Percentiles rank a stretch among this genome's conserved stretches.
phyloP scores from a whole-genome alignment of 768 basidiomycete species.

The Crepidotus variabilis region DNA sequence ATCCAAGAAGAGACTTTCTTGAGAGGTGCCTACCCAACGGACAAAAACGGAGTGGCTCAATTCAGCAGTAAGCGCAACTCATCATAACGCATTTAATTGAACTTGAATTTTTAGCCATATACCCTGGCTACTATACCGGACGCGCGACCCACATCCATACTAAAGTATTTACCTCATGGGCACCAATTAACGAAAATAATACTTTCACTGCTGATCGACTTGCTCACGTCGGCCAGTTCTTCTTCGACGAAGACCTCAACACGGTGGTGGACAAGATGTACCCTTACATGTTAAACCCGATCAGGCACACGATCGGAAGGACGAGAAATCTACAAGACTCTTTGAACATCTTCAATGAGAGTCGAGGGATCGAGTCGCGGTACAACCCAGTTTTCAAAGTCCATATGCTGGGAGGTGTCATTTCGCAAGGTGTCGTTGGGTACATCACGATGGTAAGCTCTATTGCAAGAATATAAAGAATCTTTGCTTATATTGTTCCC shows the following conservation, averaged over 20 bases:
- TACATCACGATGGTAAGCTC: conserved; percentile 52
- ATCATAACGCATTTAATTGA: not conserved
- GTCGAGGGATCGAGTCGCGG: conserved; percentile 41
- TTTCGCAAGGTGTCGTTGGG: conserved; percentile 45
- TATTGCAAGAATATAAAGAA: not conserved
- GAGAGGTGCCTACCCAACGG: conserved; percentile 52
- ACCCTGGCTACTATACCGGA: conserved; percentile 55
- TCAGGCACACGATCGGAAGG: conserved; percentile 41
- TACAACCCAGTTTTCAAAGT: conserved; percentile 53
- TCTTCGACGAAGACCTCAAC: conserved; percentile 54
- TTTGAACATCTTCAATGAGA: conserved; percentile 51
- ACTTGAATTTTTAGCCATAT: conserved; percentile 35
- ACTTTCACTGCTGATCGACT: conserved; percentile 42
- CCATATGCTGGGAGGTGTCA: conserved; percentile 46
- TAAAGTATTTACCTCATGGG: conserved; percentile 52
- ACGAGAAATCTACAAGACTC: conserved; percentile 52
- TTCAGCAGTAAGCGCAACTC: conserved; percentile 41
- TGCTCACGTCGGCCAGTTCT: conserved; percentile 49
- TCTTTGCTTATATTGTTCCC: not conserved
- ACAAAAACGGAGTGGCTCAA: conserved; percentile 47
- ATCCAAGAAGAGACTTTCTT: conserved; percentile 41
- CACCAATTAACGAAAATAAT: conserved; percentile 32
- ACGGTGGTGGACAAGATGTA: conserved; percentile 50
- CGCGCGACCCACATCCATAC: conserved; percentile 54
- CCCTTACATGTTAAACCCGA: conserved; percentile 48